Conservation (phyloP, 768 basidiomycete species). For the Suillus luteus region DNA sequence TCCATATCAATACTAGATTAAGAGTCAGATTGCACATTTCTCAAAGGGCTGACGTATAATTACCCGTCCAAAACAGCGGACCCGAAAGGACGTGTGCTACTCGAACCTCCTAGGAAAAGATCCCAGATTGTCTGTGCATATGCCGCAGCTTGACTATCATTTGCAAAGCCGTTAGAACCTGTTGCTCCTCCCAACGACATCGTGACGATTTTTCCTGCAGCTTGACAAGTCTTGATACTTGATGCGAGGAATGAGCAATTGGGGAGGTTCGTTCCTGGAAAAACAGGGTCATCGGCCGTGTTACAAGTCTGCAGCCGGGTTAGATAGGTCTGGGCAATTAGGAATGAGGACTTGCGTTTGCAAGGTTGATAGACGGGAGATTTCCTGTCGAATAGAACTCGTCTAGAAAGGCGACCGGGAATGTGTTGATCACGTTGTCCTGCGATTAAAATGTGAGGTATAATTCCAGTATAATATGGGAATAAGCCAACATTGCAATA, state of each 20-base stretch:
- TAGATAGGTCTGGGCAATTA: background rate
- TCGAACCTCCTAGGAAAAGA: conserved; percentile 66
- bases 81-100: conserved; percentile 69
- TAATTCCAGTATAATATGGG: background rate
- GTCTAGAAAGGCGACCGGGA: conserved; percentile 64
- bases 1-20: conserved; percentile 43
- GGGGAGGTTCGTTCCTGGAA: conserved; percentile 62
- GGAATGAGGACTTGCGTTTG: conserved; percentile 45
- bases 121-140: conserved; percentile 72
- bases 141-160: conserved; percentile 53
- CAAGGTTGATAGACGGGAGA: conserved; percentile 58
- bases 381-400: conserved; percentile 61
- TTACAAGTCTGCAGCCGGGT: conserved; percentile 58
- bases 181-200: conserved; percentile 63
- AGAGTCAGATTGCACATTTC: background rate
- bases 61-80: conserved; percentile 73
- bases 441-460: conserved; percentile 19
- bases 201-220: conserved; percentile 61
- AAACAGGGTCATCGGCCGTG: conserved; percentile 52
- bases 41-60: conserved; percentile 6
- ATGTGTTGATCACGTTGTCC: conserved; percentile 58
- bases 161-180: conserved; percentile 60
- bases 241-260: conserved; percentile 61
- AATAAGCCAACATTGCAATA: conserved; percentile 32
- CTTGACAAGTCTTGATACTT: conserved; percentile 66